These are phyloP conservation scores for Biscutella laevigata DNA, from an alignment of 441 rosid species.

Conservation along the genomic window DNA sequence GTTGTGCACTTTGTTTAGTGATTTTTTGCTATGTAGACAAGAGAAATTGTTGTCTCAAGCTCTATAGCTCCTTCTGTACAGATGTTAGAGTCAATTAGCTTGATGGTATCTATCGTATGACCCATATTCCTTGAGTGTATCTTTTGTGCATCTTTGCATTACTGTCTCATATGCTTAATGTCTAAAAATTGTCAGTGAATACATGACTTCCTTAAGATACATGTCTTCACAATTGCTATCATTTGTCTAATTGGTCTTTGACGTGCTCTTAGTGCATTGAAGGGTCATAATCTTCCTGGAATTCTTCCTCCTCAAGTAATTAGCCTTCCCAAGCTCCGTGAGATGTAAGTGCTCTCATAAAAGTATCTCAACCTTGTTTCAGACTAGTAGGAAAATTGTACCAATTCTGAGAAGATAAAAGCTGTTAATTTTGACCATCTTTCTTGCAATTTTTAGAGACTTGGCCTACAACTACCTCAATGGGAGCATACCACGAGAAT, in stretches of 20 bases:
- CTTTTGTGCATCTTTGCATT: neutral
- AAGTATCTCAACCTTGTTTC: constrained; percentile 4
- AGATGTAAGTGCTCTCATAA: constrained; percentile 43
- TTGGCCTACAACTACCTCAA: constrained; percentile 69
- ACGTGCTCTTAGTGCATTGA: constrained; percentile 41
- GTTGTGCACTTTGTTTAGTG: neutral
- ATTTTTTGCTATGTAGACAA: neutral
- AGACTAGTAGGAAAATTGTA: neutral
- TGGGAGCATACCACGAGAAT: constrained; percentile 62
- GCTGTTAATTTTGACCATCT: neutral
- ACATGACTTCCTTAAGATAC: neutral
- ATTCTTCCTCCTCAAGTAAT: constrained; percentile 57
- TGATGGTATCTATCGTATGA: neutral
- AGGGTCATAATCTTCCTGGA: constrained; percentile 71
- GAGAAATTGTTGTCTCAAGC: neutral
- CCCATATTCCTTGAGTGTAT: neutral
- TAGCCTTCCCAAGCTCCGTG: constrained; percentile 57
- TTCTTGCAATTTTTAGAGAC: constrained; percentile 38
- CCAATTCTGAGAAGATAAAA: neutral
- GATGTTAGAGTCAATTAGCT: neutral
- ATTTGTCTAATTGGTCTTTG: neutral
- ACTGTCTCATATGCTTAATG: neutral
- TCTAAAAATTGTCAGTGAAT: neutral
- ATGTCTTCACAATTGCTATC: neutral
- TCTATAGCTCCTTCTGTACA: neutral